Evolutionary conservation across 148 eudicot genomes (phyloP), one percentile per base, ranked within the genome.

Genomic region (Fallopia convolvulus): DNA sequence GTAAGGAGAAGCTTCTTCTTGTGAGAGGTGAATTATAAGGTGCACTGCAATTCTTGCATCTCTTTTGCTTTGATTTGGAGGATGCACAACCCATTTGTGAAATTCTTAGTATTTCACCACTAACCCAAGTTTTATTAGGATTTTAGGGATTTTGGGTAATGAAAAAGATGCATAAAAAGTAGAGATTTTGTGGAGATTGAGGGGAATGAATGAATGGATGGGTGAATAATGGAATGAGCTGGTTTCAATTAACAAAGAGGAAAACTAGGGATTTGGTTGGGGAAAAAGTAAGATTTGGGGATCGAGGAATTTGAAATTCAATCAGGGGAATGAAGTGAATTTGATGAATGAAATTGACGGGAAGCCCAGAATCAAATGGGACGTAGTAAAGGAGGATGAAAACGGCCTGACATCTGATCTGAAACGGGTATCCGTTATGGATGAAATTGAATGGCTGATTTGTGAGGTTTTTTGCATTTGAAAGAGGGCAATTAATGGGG

Each of bases 71-170:
- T 44, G 82, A 58, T 66, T 90, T 91, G 5, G 98, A 93, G 32
- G 86, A 78, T 1, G 89, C 92, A 68, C 98, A 93, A 74, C 98
- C 98, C 98, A 93, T 93, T 75, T 73, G 55, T 17, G n/a, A 3
- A 78, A 26, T 26, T 70, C 32, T 44, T 8, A 44, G 47, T 44
- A 9, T 44, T 44, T 44, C 8, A 39, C 44, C 10, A 74, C 44
- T 12, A 4, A 36, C 20, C 72, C 72, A 5, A 33, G 20, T 36
- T 66, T 10, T 63, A 63, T 30, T 0, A 63, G 17, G 36, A 61
- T 3, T 42, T 42, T 61, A 61, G 7, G 72, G 5, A 17, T 68
- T 6, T 46, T 10, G 30, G 44, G 5, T 36, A 21, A 4, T 46
- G 44, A 7, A 36, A 39, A 36, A 17, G 20, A 36, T 68, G 72